phyloP scores from a whole-genome alignment of 2,329 filamentous ascomycete species.

The Colletotrichum cereale region DNA sequence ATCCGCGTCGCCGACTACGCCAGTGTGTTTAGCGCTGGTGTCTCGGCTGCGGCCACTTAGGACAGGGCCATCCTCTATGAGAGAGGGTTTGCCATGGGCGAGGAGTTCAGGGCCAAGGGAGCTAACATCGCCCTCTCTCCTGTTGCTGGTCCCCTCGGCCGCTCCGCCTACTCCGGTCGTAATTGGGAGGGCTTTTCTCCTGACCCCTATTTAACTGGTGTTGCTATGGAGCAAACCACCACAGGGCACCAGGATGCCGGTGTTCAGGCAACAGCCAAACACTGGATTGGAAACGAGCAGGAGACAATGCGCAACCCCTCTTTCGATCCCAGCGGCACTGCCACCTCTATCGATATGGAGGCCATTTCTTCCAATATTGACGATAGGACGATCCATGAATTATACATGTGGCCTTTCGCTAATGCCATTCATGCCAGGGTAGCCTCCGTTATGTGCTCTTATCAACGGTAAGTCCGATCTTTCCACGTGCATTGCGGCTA shows the following conservation, averaged over 20 bases:
- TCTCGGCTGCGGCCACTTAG: conserved; percentile 75
- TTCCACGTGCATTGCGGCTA: no score
- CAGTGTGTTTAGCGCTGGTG: conserved; percentile 64
- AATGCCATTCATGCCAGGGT: conserved; percentile 49
- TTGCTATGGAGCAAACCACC: conserved; percentile 55
- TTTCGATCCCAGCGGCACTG: conserved; percentile 44
- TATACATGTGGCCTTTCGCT: conserved; percentile 53
- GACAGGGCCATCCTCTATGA: conserved; percentile 74
- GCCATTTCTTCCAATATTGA: conserved; percentile 61
- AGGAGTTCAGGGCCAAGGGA: conserved; percentile 79
- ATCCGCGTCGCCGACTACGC: conserved; percentile 56
- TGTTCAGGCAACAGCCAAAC: conserved; percentile 55
- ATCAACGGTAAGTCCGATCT: no score
- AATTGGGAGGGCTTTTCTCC: conserved; percentile 76
- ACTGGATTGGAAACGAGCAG: conserved; percentile 54
- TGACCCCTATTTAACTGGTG: conserved; percentile 76
- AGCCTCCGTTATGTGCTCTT: conserved; percentile 58
- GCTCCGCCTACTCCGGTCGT: conserved; percentile 62
- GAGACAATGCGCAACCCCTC: conserved; percentile 50
- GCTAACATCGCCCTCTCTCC: conserved; percentile 75
- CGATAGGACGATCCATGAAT: conserved; percentile 71
- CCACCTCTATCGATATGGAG: conserved; percentile 45
- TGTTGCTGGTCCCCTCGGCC: conserved; percentile 58
- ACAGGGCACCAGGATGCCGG: conserved; percentile 51
- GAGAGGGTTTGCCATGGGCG: conserved; percentile 56